Evolutionary conservation across 768 basidiomycete genomes (phyloP), one percentile per base, ranked within the genome.

Genomic region (Boletus huronensis): DNA sequence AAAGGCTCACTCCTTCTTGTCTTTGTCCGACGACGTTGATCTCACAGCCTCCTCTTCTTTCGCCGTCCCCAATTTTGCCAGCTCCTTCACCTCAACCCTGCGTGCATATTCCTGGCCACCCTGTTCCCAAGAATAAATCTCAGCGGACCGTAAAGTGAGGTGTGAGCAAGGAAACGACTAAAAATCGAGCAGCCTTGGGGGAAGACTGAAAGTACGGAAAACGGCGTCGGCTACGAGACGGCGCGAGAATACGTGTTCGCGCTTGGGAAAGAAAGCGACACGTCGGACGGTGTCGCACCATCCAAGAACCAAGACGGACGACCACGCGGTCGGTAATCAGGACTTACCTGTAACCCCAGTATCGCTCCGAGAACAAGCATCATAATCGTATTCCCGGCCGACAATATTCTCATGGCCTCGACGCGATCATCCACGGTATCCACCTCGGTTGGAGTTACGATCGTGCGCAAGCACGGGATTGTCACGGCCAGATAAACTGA

Each of bases 301-400:
- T 32, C 23, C 25, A 11, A 40, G 40, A 48, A 40, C 43, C 52
- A 38, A 25, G n/a, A 23, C 42, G 28, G 6, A 43, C 31, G n/a
- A 14, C 48, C 43, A 39, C 17, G 36, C 28, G 43, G 40, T 46
- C 39, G 43, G 43, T 35, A 49, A 53, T 50, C 47, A 23, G 3
- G 43, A 72, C 82, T 70, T 66, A 88, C 90, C 82, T 93, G 91
- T 51, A 93, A 75, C 31, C 74, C 65, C 21, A 93, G 76, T 50
- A 93, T 78, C 10, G 79, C 80, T 19, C 79, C 78, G 14, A 93
- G 77, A 48, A 83, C 78, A 7, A 83, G 75, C 50, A 86, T 84
- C 50, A 93, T 85, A 55, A 98, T 86, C 46, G 90, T 82, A 66
- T 97, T 96, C 10, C 87, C 93, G 6, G 95, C 95, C 26, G 87